Evolutionary conservation across 2,329 filamentous ascomycete genomes (phyloP), one percentile per base, ranked within the genome.

Genomic region (Graphilbum sp.): DNA sequence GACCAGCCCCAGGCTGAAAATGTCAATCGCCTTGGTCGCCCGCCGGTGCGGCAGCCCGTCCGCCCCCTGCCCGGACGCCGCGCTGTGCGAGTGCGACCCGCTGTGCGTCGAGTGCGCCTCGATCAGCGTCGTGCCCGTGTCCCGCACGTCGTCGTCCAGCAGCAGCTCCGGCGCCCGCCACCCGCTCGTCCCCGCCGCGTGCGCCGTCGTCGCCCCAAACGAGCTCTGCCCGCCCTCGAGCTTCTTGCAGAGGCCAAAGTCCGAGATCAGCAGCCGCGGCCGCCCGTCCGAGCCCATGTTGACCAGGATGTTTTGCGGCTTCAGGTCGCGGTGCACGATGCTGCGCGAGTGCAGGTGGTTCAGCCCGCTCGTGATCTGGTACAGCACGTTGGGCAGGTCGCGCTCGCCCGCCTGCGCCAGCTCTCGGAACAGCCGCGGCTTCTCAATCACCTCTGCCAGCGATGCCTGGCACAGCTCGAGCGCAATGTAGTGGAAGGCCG

Each of bases 171-270:
- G 90, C 0, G 90, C 90, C 42, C 92, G 85, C 90, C 90, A 98
- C 7, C 90, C 90, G 32, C 84, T 85, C 0, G 90, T 98, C 24
- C 90, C 90, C 8, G 83, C 83, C 1, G 88, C 88, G 51, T 94
- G 84, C 12, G 86, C 86, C 0, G 88, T 96, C 3, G 88, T 95
- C 9, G 90, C 87, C 31, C 88, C 81, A 53, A 96, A 87, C 0
- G 88, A 96, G 40, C 86, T 94, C 53, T 94, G 86, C 7, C 87
- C 86, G 39, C 85, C 85, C 46, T 95, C 90, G 15, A 98, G 64
- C 52, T 95, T 96, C 66, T 96, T 98, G 57, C 90, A 96, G 1
- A 98, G 72, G 6, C 90, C 90, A 58, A 98, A 98, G 56, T 98
- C 90, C 0, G 90, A 96, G 27, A 98, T 94, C 5, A 98, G 72